Percentiles rank a stretch among this genome's conserved stretches.
phyloP scores from a whole-genome alignment of 495 filamentous ascomycete genomes.

The Talaromyces trachyspermus region DNA sequence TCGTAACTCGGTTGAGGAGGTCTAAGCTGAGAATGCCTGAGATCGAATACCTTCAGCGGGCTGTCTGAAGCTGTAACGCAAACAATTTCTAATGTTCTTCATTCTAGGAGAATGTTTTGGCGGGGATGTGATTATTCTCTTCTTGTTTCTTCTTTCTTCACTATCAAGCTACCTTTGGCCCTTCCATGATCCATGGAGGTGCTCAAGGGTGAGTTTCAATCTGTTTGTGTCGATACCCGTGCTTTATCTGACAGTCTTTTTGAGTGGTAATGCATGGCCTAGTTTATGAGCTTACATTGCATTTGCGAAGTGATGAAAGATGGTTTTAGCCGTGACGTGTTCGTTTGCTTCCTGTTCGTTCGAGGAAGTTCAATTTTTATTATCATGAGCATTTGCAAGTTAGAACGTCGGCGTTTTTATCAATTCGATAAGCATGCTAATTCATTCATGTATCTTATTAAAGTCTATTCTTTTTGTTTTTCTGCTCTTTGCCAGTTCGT shows the following conservation, averaged over 20 bases:
- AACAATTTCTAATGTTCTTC: too few species aligned
- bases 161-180: background rate
- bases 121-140: too few species aligned
- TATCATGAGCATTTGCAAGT: too few species aligned
- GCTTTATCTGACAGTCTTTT: constrained; percentile 3
- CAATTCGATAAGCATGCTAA: background rate
- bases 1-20: constrained; percentile 19
- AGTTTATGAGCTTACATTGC: background rate
- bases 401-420: background rate
- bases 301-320: background rate
- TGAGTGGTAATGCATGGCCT: background rate
- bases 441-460: constrained; percentile 9
- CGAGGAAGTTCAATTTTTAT: background rate
- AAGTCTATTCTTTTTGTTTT: background rate
- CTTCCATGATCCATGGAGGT: too few species aligned
- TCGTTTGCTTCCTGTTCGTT: background rate
- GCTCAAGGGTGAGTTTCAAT: background rate
- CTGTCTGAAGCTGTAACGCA: too few species aligned
- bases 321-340: background rate
- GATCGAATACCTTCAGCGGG: too few species aligned
- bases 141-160: too few species aligned
- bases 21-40: background rate
- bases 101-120: too few species aligned
- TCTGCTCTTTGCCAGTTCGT: too few species aligned
- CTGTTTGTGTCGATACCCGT: constrained; percentile 7